Base-by-base conservation (phyloP, 108 stramenopile genomes). In the Cyclotella sp. region DNA sequence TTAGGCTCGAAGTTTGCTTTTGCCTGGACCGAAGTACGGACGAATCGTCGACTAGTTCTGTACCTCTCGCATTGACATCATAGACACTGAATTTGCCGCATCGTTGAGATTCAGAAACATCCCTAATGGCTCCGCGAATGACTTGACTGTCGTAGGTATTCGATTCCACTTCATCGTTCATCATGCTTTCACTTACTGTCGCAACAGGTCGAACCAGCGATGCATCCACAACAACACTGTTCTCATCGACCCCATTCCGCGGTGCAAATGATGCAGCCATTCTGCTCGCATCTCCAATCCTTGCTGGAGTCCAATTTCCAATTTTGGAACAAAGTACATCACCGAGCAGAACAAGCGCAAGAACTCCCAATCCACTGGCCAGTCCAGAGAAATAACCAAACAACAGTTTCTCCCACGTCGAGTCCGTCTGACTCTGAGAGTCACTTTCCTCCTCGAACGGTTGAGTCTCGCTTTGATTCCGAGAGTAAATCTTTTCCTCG, bases 381-480 rank as follows among this genome's bases (percentile, higher is more conserved):
- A 47, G 1, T 2, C 19, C 45, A 45, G 22, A 47, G 0, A 64
- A 30, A 22, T 1, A 64, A 22, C 19, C 63, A 64, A 26, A 45
- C 45, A 64, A 9, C 43, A 64, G 43, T 6, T 44, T 64, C 9
- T n/a, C 43, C 63, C 63, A 64, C 34, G 63, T 30, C 45, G 63
- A 64, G 24, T 24, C 34, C 34, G 4, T 34, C 13, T 61, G 60
- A 39, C 34, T 61, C 1, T 39, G 30, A 12, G 60, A 64, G 8
- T 44, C 13, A 16, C 45, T 19, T 3, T 12, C 1, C 12, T 45
- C n/a, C 47, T 49, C 47, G n/a, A 16, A 49, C 9, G 47, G 9
- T 7, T 49, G 6, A 3, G 47, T 9, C n/a, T 49, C 18, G n/a
- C 47, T 49, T 49, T 49, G 18, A 49, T 49, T 49, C 47, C 3